A percentile compares a stretch with the other conserved stretches of the same genome.
phyloP scores from a whole-genome alignment of 495 filamentous ascomycete genomes.

The Penicillium crystallinum region DNA sequence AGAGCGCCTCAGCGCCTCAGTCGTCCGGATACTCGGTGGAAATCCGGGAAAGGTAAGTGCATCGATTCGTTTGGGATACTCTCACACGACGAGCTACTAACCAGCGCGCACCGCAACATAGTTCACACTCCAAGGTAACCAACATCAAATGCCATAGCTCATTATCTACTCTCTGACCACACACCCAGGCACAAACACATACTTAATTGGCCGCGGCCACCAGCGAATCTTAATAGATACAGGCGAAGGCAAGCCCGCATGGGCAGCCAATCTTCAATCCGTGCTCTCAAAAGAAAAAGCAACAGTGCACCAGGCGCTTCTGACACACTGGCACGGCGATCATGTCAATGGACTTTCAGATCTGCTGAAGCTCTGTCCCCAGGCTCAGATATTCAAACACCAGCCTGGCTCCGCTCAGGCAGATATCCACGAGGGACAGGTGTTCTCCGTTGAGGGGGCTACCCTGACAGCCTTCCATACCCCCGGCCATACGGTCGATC shows the following conservation, averaged over 20 bases:
- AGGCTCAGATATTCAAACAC: slow-evolving; percentile 49
- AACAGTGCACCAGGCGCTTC: slow-evolving; percentile 56
- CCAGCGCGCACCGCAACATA: slow-evolving; percentile 14
- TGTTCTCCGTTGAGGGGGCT: slow-evolving; percentile 69
- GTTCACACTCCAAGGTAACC: slow-evolving; percentile 51
- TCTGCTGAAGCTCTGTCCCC: slow-evolving; percentile 56
- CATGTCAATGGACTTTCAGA: slow-evolving; percentile 72
- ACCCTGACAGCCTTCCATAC: slow-evolving; percentile 69
- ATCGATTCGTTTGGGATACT: not conserved
- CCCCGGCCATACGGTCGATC: slow-evolving; percentile 84
- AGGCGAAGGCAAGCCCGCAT: slow-evolving; percentile 60
- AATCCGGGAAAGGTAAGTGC: slow-evolving; percentile 69
- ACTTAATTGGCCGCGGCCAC: slow-evolving; percentile 67
- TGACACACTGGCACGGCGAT: slow-evolving; percentile 91
- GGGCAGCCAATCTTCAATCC: slow-evolving; percentile 53
- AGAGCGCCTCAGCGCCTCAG: slow-evolving; percentile 57
- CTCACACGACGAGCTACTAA: not conserved
- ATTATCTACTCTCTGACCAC: not conserved
- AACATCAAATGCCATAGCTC: not conserved
- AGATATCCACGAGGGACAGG: slow-evolving; percentile 63
- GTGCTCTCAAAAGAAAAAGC: slow-evolving; percentile 62
- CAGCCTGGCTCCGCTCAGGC: slow-evolving; percentile 34
- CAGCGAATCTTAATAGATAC: slow-evolving; percentile 75
- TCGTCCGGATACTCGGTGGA: slow-evolving; percentile 71
- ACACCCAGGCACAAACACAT: slow-evolving; percentile 75